Conservation (phyloP, 2,329 filamentous ascomycete genomes). For the Sclerotinia trifoliorum region DNA sequence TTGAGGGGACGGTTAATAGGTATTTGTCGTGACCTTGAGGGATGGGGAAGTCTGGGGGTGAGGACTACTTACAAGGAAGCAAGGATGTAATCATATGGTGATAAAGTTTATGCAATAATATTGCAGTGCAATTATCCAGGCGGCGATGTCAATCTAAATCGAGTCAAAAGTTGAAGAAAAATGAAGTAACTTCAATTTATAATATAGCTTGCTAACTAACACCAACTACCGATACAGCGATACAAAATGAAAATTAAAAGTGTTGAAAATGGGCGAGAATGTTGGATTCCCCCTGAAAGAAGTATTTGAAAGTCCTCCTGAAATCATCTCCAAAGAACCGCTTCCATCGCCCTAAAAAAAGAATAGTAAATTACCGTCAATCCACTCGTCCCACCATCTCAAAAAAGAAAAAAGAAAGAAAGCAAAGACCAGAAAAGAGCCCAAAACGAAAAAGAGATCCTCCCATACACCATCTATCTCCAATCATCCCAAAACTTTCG, state of each 20-base stretch:
- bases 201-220: background rate
- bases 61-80: too few relatives aligned
- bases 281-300: constrained; percentile 13
- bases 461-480: background rate
- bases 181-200: background rate
- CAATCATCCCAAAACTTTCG: background rate
- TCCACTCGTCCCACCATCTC: background rate
- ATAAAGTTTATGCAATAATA: background rate
- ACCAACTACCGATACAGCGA: background rate
- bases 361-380: background rate
- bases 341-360: too few relatives aligned
- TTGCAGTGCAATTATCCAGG: background rate
- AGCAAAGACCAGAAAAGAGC: background rate
- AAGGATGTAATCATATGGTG: background rate
- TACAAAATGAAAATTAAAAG: constrained; percentile 3
- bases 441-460: background rate
- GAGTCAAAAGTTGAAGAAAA: too few relatives aligned
- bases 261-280: constrained; percentile 6
- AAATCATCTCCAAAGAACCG: constrained; percentile 6
- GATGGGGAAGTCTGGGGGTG: too few relatives aligned
- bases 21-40: too few relatives aligned
- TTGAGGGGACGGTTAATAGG: constrained; percentile 37
- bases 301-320: constrained; percentile 7
- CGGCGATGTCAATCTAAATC: background rate
- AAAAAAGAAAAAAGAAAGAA: background rate